Evolutionary conservation across 202 grass and related monocot genomes (phyloP).

Genomic region (Carex arenaria): DNA sequence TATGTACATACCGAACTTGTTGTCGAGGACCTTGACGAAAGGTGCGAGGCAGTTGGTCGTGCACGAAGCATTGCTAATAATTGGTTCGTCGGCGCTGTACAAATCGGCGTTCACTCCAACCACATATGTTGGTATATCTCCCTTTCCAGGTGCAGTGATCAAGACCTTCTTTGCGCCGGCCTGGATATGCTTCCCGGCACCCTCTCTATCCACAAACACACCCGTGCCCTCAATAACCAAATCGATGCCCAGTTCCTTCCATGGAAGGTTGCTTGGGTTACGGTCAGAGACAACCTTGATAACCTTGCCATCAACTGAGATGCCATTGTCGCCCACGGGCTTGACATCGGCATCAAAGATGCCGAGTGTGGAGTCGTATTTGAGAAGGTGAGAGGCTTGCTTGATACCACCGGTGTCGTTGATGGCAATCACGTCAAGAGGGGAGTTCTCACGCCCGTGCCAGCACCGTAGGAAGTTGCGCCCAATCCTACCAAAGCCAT

Average conservation of each 20-base stretch:
- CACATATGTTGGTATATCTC: conserved; percentile 94
- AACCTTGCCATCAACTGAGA: conserved; percentile 91
- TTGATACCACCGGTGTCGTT: conserved; percentile 95
- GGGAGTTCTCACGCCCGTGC: conserved; percentile 80
- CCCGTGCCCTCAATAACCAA: conserved; percentile 95
- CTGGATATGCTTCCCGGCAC: conserved; percentile 89
- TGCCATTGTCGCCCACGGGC: conserved; percentile 55
- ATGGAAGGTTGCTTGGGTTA: conserved; percentile 69
- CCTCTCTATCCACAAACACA: conserved; percentile 79
- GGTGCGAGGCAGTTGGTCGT: conserved; percentile 97
- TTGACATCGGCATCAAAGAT: conserved; percentile 92
- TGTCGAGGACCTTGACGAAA: conserved; percentile 95
- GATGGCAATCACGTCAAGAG: conserved; percentile 84
- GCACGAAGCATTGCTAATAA: conserved; percentile 96
- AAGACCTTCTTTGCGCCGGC: conserved; percentile 90
- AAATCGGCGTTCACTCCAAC: conserved; percentile 69
- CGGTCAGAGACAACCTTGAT: conserved; percentile 90
- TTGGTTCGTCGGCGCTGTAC: conserved; percentile 62
- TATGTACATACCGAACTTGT: conserved; percentile 67
- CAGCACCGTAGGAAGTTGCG: conserved; percentile 98
- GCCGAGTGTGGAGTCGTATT: conserved; percentile 93
- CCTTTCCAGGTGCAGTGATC: conserved; percentile 83
- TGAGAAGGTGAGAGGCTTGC: conserved; percentile 93
- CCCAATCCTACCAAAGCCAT: conserved; percentile 92
- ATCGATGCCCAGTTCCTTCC: conserved; percentile 67